Evolutionary conservation across 106 monocot species (phyloP).

Genomic region (Dendrobium chrysotoxum): DNA sequence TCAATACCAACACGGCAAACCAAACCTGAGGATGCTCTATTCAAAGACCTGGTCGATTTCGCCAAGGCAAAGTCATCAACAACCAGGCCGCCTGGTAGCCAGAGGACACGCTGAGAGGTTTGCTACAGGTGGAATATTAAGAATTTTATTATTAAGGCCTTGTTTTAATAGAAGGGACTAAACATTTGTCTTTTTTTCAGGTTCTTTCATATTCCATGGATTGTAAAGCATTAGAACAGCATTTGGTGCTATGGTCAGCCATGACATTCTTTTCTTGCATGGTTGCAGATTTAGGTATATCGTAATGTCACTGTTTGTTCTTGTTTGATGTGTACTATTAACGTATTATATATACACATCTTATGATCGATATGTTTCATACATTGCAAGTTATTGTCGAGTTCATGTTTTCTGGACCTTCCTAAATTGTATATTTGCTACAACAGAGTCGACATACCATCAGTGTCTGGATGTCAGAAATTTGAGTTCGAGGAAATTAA

Average conservation of each 20-base stretch:
- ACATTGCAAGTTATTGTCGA: not conserved
- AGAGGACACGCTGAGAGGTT: constrained; percentile 42
- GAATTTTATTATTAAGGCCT: not conserved
- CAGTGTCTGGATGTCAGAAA: no score
- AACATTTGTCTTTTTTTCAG: not conserved
- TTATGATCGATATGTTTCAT: not conserved
- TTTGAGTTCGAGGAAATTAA: no score
- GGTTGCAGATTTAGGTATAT: not conserved
- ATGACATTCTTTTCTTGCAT: not conserved
- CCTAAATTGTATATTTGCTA: no score
- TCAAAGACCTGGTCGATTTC: constrained; percentile 93
- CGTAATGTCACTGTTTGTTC: not conserved
- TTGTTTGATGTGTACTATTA: not conserved
- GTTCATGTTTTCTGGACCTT: no score
- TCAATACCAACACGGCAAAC: constrained; percentile 21
- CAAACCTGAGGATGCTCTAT: constrained; percentile 74
- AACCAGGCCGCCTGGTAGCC: constrained; percentile 46
- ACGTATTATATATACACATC: not conserved
- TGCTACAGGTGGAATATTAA: not conserved
- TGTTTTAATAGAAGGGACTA: no score
- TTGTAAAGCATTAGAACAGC: not conserved
- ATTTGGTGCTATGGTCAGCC: not conserved
- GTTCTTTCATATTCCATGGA: not conserved
- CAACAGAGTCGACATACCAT: no score
- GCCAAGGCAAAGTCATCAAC: constrained; percentile 65